A percentile compares a stretch with the other conserved stretches of the same genome.
These are phyloP conservation scores for Trichoderma atroviride DNA, from an alignment of 2,329 filamentous ascomycete genomes.

Conservation along the genomic window DNA sequence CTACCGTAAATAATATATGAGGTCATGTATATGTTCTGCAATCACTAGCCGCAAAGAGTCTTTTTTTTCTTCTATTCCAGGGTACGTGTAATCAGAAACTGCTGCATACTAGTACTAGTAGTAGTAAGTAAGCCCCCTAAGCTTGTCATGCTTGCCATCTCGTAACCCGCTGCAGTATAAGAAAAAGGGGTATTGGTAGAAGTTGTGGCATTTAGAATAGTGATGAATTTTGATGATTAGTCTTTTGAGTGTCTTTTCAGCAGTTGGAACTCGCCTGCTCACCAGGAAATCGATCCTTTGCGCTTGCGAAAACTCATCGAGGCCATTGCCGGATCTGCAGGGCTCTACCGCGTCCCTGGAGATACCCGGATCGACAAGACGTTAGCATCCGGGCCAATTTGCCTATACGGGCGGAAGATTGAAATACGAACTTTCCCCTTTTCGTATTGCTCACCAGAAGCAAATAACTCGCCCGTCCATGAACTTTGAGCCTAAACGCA, in stretches of 20 bases:
- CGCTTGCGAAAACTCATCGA: neutral
- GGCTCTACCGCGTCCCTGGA: neutral
- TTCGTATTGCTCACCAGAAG: neutral
- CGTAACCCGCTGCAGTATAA: neutral
- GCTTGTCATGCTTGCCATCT: neutral
- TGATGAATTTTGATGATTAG: neutral
- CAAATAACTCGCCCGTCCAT: neutral
- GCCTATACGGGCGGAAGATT: neutral
- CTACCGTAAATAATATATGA: neutral
- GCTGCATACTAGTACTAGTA: neutral
- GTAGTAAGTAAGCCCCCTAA: neutral
- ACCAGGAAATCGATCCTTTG: neutral
- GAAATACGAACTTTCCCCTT: neutral
- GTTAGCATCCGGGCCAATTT: neutral
- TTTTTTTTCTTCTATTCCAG: neutral
- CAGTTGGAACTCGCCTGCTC: neutral
- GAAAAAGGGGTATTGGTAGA: neutral
- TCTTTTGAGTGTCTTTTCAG: neutral
- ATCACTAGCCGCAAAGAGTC: neutral
- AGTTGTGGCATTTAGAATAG: neutral
- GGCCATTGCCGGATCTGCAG: slow-evolving; percentile 9
- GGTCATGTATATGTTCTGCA: neutral
- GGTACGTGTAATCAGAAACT: neutral
- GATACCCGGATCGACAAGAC: neutral
- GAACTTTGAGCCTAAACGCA: neutral